phyloP scores from a whole-genome alignment of 2,329 filamentous ascomycete genomes.

The Ceratocystis ficicola region DNA sequence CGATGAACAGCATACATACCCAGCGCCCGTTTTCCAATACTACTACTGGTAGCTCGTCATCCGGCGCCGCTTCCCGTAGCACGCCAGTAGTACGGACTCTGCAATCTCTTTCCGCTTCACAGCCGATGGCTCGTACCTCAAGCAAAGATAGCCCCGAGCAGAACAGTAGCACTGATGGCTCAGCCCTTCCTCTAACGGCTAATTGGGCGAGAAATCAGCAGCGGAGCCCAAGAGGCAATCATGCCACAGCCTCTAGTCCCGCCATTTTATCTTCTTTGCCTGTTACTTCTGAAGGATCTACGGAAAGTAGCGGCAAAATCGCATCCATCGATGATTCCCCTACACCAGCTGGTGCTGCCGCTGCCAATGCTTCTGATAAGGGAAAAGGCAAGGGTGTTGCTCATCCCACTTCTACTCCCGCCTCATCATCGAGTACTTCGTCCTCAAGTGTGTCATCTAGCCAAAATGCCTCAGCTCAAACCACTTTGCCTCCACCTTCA shows the following conservation, averaged over 20 bases:
- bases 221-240: conserved; percentile 59
- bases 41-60: conserved; percentile 34
- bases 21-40: conserved; percentile 50
- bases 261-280: conserved; percentile 52
- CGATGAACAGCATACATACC: conserved; percentile 79
- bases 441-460: not conserved
- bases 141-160: conserved; percentile 63
- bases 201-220: conserved; percentile 69
- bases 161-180: conserved; percentile 55
- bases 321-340: conserved; percentile 29
- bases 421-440: not conserved
- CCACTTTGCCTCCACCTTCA: not conserved
- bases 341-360: conserved; percentile 24
- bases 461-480: not conserved
- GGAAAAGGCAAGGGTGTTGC: conserved; percentile 13
- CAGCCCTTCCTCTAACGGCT: conserved; percentile 83
- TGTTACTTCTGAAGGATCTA: conserved; percentile 30
- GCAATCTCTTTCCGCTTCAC: conserved; percentile 32
- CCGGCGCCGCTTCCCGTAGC: conserved; percentile 6
- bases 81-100: conserved; percentile 9
- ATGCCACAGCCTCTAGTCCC: conserved; percentile 73
- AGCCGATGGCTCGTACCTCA: conserved; percentile 61
- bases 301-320: conserved; percentile 38
- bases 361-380: conserved; percentile 20
- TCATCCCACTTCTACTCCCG: conserved; percentile 15